A percentile compares a stretch with the other conserved stretches of the same genome.
phyloP scores from a whole-genome alignment of 257 asterid genomes.

The Solanum habrochaites region DNA sequence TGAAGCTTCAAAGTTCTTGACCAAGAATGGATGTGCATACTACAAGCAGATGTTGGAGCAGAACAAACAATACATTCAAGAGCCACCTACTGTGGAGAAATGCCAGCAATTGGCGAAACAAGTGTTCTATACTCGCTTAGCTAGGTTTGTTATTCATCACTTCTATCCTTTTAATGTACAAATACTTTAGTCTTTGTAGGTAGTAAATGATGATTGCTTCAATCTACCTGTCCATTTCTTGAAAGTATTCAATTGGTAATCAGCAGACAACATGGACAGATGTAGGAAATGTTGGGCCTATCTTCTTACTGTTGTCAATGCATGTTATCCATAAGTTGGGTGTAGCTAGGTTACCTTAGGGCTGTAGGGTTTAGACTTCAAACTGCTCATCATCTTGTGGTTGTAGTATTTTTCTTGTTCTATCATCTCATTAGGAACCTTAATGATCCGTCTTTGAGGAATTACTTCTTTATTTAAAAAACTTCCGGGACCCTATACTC shows the following conservation, averaged over 20 bases:
- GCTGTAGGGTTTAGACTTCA: background rate
- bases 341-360: background rate
- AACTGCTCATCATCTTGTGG: background rate
- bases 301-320: background rate
- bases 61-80: slow-evolving; percentile 16
- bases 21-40: slow-evolving; percentile 9
- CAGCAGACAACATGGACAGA: background rate
- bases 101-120: slow-evolving; percentile 11
- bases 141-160: slow-evolving; percentile 4
- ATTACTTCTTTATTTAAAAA: background rate
- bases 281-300: background rate
- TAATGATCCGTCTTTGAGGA: background rate
- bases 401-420: background rate
- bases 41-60: slow-evolving; percentile 10
- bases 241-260: background rate
- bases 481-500: background rate
- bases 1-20: slow-evolving; percentile 10
- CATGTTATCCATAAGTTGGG: background rate
- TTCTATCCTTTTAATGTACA: background rate
- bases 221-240: background rate
- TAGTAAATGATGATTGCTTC: background rate
- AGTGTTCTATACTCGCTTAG: slow-evolving; percentile 11
- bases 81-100: slow-evolving; percentile 20
- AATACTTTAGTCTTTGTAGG: background rate
- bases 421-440: background rate